phyloP scores from a whole-genome alignment of 2,329 filamentous ascomycete genomes.

The Pseudogymnoascus sp. region DNA sequence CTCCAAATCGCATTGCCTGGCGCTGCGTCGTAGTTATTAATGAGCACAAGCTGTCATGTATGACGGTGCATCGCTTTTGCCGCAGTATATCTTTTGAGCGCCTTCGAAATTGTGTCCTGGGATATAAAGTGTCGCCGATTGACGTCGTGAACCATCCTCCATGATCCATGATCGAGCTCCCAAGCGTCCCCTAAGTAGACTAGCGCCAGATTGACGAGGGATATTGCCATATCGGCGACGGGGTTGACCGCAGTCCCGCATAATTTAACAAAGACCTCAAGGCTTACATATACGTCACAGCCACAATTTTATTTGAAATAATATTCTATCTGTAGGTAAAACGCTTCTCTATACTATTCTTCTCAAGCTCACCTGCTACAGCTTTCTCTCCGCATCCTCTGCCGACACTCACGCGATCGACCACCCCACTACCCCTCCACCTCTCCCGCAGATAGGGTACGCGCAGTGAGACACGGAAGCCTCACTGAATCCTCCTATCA shows the following conservation, averaged over 20 bases:
- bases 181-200: neutral
- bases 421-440: slow-evolving; percentile 4
- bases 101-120: neutral
- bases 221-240: slow-evolving; percentile 1
- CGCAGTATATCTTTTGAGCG: neutral
- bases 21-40: neutral
- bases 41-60: neutral
- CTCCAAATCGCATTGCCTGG: slow-evolving; percentile 4
- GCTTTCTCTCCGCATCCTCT: neutral
- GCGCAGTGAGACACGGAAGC: slow-evolving; percentile 5
- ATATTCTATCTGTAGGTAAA: neutral
- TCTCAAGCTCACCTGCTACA: neutral
- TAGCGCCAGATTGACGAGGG: slow-evolving; percentile 5
- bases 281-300: slow-evolving; percentile 8
- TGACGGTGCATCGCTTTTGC: neutral
- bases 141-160: neutral
- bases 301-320: neutral
- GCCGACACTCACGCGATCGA: neutral
- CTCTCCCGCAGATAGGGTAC: neutral
- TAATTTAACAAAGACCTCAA: slow-evolving; percentile 5
- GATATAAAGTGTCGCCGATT: neutral
- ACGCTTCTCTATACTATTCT: neutral
- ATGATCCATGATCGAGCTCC: neutral
- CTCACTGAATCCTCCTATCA: slow-evolving; percentile 1
- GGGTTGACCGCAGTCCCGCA: slow-evolving; percentile 1